Percentiles rank a stretch among this genome's conserved stretches.
Evolutionary conservation across 1,284 basidiomycete species (phyloP).

Genomic region (Puccinia horiana): DNA sequence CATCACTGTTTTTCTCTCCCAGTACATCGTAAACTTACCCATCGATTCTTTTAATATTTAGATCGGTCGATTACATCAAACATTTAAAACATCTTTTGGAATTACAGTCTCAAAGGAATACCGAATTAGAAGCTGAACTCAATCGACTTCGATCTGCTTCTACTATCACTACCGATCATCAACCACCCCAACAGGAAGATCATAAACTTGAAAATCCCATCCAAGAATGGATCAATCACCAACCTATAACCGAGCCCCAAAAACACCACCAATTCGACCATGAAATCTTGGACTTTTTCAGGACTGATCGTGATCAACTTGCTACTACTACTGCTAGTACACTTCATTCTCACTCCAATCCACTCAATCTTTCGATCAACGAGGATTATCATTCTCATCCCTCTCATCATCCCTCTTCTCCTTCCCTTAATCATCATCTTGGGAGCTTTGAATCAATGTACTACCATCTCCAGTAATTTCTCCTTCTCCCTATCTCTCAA

Average conservation of each 20-base stretch:
- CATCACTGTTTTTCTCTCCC: background rate
- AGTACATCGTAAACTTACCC: background rate
- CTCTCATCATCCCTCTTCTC: background rate
- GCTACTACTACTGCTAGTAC: too few relatives aligned
- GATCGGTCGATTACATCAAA: constrained; percentile 57
- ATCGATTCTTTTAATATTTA: constrained; percentile 41
- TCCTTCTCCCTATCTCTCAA: background rate
- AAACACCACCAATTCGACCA: background rate
- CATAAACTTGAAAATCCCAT: background rate
- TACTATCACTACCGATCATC: background rate
- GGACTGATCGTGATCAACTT: too few relatives aligned
- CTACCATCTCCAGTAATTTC: constrained; percentile 7
- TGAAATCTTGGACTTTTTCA: too few relatives aligned
- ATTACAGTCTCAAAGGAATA: constrained; percentile 55
- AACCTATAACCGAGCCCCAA: background rate
- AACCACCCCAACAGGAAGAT: background rate
- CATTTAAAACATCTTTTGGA: constrained; percentile 57
- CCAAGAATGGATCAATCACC: too few relatives aligned
- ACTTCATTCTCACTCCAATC: background rate
- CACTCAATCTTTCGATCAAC: background rate
- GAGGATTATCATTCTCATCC: background rate
- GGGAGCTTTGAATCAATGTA: background rate
- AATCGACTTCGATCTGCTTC: background rate
- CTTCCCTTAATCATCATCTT: background rate
- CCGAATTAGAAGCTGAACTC: constrained; percentile 54